A percentile compares a stretch with the other conserved stretches of the same genome.
Conservation (phyloP, 257 asterid species). For the Solanum corneliomulleri region DNA sequence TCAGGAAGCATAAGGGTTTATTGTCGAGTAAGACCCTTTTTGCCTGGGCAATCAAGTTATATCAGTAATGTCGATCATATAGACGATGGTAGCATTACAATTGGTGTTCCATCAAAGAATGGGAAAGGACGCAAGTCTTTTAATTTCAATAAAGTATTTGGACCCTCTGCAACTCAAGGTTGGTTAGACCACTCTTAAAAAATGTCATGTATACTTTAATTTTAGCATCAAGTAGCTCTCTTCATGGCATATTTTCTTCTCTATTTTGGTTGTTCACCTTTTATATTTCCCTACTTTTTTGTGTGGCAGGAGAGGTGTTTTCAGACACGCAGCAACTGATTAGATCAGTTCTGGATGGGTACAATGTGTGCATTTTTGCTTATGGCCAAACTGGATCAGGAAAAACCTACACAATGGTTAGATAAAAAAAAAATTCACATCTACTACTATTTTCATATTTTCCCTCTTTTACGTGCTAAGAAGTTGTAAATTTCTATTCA, state of each 20-base stretch:
- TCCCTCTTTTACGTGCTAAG: background rate
- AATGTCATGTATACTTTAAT: background rate
- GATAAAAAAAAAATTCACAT: background rate
- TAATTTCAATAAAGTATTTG: conserved; percentile 86
- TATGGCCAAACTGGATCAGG: conserved; percentile 99
- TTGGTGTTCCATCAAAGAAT: conserved; percentile 44
- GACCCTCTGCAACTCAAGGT: conserved; percentile 94
- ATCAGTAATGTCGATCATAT: conserved; percentile 64
- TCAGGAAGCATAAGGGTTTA: conserved; percentile 96
- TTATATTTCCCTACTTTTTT: conserved; percentile 1
- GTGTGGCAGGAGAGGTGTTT: conserved; percentile 73
- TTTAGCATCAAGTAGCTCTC: background rate
- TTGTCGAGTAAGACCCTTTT: conserved; percentile 92
- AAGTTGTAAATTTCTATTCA: conserved; percentile 20
- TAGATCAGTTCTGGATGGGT: conserved; percentile 96
- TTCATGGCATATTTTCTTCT: background rate
- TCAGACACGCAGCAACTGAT: conserved; percentile 80
- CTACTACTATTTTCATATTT: background rate
- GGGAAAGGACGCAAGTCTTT: conserved; percentile 76
- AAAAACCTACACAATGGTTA: conserved; percentile 91
- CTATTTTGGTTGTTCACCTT: background rate
- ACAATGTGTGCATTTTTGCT: conserved; percentile 90
- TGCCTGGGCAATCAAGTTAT: conserved; percentile 41
- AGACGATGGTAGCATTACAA: conserved; percentile 75
- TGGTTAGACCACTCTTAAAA: conserved; percentile 5